Percentiles rank a stretch among this genome's conserved stretches.
Evolutionary conservation across 345 rosid genomes (phyloP).

Genomic region (Cardamine chenopodiifolia): DNA sequence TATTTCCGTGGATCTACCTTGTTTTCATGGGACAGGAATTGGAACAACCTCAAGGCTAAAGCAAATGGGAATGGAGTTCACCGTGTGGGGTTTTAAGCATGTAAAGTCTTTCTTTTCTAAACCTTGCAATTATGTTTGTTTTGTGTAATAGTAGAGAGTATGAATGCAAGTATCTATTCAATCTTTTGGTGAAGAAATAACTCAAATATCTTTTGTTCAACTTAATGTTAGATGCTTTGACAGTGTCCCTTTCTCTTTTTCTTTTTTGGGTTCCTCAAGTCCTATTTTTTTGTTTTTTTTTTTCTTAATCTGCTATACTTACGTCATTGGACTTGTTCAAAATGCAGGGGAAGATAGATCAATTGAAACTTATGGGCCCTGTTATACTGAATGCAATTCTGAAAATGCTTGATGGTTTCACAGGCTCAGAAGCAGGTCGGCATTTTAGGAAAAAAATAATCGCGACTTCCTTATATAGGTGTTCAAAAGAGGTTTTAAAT

Average conservation of each 20-base stretch:
- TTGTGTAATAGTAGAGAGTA: constrained; percentile 9
- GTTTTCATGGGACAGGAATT: constrained; percentile 55
- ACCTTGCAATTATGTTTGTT: constrained; percentile 28
- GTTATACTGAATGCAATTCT: constrained; percentile 75
- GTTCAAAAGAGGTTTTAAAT: constrained; percentile 20
- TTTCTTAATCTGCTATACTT: constrained; percentile 14
- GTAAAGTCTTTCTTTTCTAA: constrained; percentile 50
- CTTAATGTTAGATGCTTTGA: constrained; percentile 17
- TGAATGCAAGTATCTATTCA: background rate
- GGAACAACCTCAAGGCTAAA: constrained; percentile 88
- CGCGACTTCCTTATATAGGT: background rate
- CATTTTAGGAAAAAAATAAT: background rate
- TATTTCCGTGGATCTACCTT: constrained; percentile 10
- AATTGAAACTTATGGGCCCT: constrained; percentile 92
- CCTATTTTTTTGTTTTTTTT: background rate
- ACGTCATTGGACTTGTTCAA: constrained; percentile 25
- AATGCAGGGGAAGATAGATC: constrained; percentile 78
- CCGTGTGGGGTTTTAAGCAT: constrained; percentile 98
- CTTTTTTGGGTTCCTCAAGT: background rate
- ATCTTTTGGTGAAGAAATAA: background rate
- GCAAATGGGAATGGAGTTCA: constrained; percentile 98
- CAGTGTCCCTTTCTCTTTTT: constrained; percentile 11
- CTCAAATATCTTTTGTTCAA: constrained; percentile 21
- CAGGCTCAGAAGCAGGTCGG: constrained; percentile 73
- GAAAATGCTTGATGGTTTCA: constrained; percentile 85